A percentile compares a stretch with the other conserved stretches of the same genome.
Evolutionary conservation across 176 grass and related monocot species (phyloP).

Genomic region (Leersia perrieri): DNA sequence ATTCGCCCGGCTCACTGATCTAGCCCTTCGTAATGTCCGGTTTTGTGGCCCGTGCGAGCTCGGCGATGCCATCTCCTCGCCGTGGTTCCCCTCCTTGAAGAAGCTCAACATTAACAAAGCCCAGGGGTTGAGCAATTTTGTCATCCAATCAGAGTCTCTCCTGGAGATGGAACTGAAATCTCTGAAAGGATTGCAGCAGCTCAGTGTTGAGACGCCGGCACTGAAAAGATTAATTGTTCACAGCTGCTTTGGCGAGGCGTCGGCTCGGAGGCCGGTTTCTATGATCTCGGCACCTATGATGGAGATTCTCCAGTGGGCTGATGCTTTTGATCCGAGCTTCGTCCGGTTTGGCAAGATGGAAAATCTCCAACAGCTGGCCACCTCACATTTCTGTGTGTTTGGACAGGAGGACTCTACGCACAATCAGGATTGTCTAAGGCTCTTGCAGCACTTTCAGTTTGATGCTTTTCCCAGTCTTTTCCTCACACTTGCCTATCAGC

Average conservation of each 20-base stretch:
- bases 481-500: background rate
- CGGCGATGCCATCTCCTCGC: background rate
- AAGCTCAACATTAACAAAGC: background rate
- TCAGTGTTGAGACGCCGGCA: conserved; percentile 2
- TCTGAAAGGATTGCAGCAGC: background rate
- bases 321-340: conserved; percentile 14
- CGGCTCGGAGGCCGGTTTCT: background rate
- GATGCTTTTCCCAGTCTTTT: background rate
- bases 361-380: background rate
- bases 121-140: background rate
- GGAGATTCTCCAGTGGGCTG: background rate
- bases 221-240: background rate
- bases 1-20: background rate
- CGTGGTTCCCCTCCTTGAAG: background rate
- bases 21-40: background rate
- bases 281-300: conserved; percentile 5
- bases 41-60: background rate
- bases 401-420: background rate
- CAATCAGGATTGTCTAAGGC: background rate
- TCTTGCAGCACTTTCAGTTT: background rate
- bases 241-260: background rate
- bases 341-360: background rate
- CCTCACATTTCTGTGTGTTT: background rate
- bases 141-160: conserved; percentile 10
- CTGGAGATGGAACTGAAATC: background rate